Evolutionary conservation across 2,329 filamentous ascomycete genomes (phyloP).

Genomic region (Fusarium oligoseptatum): DNA sequence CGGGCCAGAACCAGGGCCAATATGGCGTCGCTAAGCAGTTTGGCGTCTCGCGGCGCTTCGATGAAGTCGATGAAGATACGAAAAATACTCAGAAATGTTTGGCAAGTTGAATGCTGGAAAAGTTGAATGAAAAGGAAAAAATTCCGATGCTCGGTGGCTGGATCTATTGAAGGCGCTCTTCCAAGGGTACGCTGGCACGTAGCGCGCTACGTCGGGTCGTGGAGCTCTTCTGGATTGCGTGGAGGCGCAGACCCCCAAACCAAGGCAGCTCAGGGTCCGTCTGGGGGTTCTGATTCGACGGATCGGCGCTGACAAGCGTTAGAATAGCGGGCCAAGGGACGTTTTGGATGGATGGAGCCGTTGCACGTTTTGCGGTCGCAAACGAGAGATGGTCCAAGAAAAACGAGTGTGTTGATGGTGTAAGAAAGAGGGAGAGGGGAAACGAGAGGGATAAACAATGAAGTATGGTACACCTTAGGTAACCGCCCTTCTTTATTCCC

Average conservation of each 20-base stretch:
- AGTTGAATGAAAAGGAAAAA: slow-evolving; percentile 15
- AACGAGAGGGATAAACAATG: background rate
- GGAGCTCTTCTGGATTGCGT: slow-evolving; percentile 36
- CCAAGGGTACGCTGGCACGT: slow-evolving; percentile 31
- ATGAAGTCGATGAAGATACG: background rate
- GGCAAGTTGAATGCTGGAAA: background rate
- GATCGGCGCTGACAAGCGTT: slow-evolving; percentile 31
- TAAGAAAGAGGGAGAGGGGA: slow-evolving; percentile 1
- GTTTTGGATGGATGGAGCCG: slow-evolving; percentile 23
- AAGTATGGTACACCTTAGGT: slow-evolving; percentile 6
- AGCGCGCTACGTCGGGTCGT: slow-evolving; percentile 9
- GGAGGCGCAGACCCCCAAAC: slow-evolving; percentile 27
- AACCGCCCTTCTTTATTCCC: slow-evolving; percentile 24
- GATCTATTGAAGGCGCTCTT: slow-evolving; percentile 27
- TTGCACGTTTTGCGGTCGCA: slow-evolving; percentile 19
- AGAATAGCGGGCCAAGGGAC: slow-evolving; percentile 33
- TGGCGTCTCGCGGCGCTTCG: slow-evolving; percentile 6
- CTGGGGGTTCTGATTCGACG: slow-evolving; percentile 35
- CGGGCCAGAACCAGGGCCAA: background rate
- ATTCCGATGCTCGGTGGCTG: slow-evolving; percentile 34
- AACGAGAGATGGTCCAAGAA: slow-evolving; percentile 23
- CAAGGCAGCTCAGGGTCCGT: slow-evolving; percentile 24
- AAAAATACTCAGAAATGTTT: background rate
- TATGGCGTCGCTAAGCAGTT: slow-evolving; percentile 17
- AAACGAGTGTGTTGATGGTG: slow-evolving; percentile 12